Conservation (phyloP, 2,329 filamentous ascomycete genomes). For the Fusarium robinianum region DNA sequence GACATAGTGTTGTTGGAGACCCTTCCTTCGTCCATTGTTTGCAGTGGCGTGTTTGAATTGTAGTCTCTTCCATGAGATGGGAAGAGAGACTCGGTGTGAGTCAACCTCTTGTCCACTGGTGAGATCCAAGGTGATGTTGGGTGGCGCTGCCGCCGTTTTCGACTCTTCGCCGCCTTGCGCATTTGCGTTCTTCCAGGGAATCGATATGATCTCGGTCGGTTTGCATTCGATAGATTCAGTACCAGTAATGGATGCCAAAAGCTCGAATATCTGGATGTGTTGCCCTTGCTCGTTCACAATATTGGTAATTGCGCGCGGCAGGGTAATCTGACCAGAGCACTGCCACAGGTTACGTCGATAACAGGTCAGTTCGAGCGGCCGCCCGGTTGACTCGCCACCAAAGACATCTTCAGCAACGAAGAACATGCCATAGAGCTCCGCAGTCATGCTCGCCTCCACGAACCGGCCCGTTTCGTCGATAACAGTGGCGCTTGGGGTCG, state of each 20-base stretch:
- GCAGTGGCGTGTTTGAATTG: slow-evolving; percentile 97
- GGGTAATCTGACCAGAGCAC: slow-evolving; percentile 82
- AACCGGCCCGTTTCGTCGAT: slow-evolving; percentile 68
- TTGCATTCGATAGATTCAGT: slow-evolving; percentile 93
- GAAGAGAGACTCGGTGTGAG: slow-evolving; percentile 76
- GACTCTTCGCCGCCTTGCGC: slow-evolving; percentile 56
- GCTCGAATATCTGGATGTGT: slow-evolving; percentile 74
- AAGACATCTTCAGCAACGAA: slow-evolving; percentile 84
- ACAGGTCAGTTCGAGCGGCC: slow-evolving; percentile 84
- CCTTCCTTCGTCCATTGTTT: slow-evolving; percentile 92
- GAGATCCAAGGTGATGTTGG: slow-evolving; percentile 60
- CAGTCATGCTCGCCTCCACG: slow-evolving; percentile 68
- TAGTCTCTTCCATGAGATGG: slow-evolving; percentile 89
- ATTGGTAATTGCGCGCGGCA: slow-evolving; percentile 73
- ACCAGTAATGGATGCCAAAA: slow-evolving; percentile 82
- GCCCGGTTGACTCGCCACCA: slow-evolving; percentile 58
- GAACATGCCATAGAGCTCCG: slow-evolving; percentile 87
- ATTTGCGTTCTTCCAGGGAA: slow-evolving; percentile 88
- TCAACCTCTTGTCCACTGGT: slow-evolving; percentile 71
- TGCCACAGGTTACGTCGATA: slow-evolving; percentile 95
- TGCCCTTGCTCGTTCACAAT: slow-evolving; percentile 75
- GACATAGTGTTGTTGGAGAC: slow-evolving; percentile 92
- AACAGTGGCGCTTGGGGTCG: slow-evolving; percentile 62
- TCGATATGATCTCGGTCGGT: slow-evolving; percentile 89
- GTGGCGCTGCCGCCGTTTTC: slow-evolving; percentile 56